Base-by-base conservation (phyloP, 495 filamentous ascomycete species). In the Tuber melanosporum region DNA sequence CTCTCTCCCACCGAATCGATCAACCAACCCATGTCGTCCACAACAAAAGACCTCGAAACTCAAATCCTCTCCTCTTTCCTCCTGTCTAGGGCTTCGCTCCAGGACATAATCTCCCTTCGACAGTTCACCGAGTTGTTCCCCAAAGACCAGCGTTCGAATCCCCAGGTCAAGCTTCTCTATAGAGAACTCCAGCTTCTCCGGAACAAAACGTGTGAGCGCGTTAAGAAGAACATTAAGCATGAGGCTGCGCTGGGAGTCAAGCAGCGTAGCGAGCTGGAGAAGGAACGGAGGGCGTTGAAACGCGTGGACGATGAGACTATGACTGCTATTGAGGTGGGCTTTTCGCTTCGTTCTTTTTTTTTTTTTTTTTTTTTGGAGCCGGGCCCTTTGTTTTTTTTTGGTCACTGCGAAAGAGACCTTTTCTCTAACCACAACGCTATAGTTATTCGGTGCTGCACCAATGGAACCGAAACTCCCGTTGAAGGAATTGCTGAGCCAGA, bases 31-130 rank as follows among this genome's bases (percentile, higher is more conserved):
- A 81, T 82, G 78, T n/a, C 82, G 1, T 49, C 74, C 43, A 74
- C 75, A n/a, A 75, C 80, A 17, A 76, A 75, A 19, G 52, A 74
- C 26, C 74, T 74, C 73, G 79, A 83, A 14, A 90, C 90, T 44
- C 92, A 95, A 81, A 92, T 97, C 78, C 88, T 97, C 73, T 88
- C 86, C 83, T 91, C 91, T 78, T 96, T 95, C 80, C 87, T 97
- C 57, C 90, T 96, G 71, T 86, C 91, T 22, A 91, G 93, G 10
- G 90, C 93, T 7, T 87, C 91, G 43, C 85, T 95, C 73, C 91
- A 91, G 12, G 88, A 90, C 52, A 86, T 93, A 74, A 87, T 95
- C 79, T 90, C 93, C 20, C 85, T 95, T 43, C 86, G 90, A 72
- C 88, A 93, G 78, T 96, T 96, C 85, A 89, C 89, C 44, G 87